Evolutionary conservation across 495 filamentous ascomycete genomes (phyloP), one percentile per base, ranked within the genome.

Genomic region (Evernia prunastri): DNA sequence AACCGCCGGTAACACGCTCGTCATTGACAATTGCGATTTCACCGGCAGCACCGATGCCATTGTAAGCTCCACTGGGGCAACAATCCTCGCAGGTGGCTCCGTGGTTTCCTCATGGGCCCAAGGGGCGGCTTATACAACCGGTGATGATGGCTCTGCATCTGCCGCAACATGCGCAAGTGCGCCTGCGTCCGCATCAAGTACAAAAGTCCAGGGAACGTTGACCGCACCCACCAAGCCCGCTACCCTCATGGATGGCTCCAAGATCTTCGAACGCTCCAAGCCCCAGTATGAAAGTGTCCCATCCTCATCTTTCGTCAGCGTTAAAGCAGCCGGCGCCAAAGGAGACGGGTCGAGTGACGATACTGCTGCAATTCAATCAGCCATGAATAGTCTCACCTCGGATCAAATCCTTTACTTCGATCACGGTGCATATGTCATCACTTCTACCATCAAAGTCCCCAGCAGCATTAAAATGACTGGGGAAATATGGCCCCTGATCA

Each of bases 21-120:
- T 96, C 53, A 73, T 97, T 20, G 90, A 96, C 71, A 96, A 97
- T 65, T 89, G 95, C 37, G 88, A 90, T 68, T 87, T 96, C 71
- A 77, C 73, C 29, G 82, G 82, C 43, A 81, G 82, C 40, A 75
- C 72, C 37, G 68, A 74, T 31, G 85, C 82, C 51, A 83, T 90
- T 15, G 78, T 79, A 39, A 74, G 77, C 33, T 64, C 76, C 4
- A 77, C 79, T 39, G 82, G 82, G 20, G 77, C 77, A 20, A 81
- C 77, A 7, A 83, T 96, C 60, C 79, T 96, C 23, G 73, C 77
- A 23, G 92, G 93, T 66, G 87, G 89, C 61, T 79, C 84, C 23
- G 84, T 86, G 58, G 80, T 96, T 58, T 72, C 75, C 25, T 87
- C 84, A 64, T 96, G 85, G 75, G 80, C 86, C 9, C 91, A 96